phyloP scores from a whole-genome alignment of 2,329 filamentous ascomycete genomes.

The Microcyclospora pomicola region DNA sequence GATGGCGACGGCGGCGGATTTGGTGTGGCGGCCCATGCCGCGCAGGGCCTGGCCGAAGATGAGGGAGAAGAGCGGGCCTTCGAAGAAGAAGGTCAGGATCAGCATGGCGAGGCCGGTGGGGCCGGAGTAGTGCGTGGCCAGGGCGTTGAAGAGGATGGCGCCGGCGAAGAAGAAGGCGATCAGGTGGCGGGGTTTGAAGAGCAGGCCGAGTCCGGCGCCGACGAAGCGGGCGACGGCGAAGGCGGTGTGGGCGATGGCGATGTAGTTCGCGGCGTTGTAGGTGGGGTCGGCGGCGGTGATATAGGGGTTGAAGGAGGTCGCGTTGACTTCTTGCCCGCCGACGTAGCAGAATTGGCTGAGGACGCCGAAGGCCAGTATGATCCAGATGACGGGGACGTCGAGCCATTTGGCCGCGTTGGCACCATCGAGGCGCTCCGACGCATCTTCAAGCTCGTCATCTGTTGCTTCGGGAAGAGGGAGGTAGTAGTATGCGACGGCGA shows the following conservation, averaged over 20 bases:
- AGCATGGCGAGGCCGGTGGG: conserved; percentile 33
- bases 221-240: conserved; percentile 47
- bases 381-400: conserved; percentile 39
- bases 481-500: conserved; percentile 48
- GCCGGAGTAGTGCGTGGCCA: conserved; percentile 38
- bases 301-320: conserved; percentile 35
- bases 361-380: conserved; percentile 41
- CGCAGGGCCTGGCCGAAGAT: conserved; percentile 46
- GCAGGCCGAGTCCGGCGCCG: conserved; percentile 38
- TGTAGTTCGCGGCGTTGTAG: conserved; percentile 27
- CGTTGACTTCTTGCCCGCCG: conserved; percentile 44
- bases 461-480: conserved; percentile 49
- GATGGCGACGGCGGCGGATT: conserved; percentile 40
- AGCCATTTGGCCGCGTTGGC: conserved; percentile 34
- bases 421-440: conserved; percentile 37
- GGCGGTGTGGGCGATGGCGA: conserved; percentile 42
- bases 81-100: conserved; percentile 44
- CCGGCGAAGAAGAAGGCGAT: conserved; percentile 40
- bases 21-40: conserved; percentile 44
- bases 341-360: conserved; percentile 48
- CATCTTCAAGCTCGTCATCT: conserved; percentile 44
- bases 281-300: conserved; percentile 26
- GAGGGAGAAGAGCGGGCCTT: conserved; percentile 46
- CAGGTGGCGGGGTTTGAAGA: conserved; percentile 45
- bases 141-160: conserved; percentile 36